Conservation (phyloP, 176 grass and related monocot genomes). For the Otatea glauca region DNA sequence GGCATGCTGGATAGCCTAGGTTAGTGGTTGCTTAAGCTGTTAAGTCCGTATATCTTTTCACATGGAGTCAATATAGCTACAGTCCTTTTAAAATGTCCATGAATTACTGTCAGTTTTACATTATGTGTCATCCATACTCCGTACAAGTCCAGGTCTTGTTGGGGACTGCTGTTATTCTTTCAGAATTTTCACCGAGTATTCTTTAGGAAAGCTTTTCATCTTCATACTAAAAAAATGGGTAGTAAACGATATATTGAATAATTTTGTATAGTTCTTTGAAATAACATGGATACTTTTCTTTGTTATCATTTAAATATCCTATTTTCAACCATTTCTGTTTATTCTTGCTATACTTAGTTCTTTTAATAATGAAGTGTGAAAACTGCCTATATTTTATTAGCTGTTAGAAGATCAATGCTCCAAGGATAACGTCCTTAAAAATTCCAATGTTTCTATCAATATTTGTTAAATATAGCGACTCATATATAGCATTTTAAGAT, state of each 20-base stretch:
- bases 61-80: neutral
- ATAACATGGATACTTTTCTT: neutral
- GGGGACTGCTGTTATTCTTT: neutral
- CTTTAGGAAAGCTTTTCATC: neutral
- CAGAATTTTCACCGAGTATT: neutral
- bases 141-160: constrained; percentile 17
- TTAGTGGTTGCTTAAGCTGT: constrained; percentile 46
- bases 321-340: neutral
- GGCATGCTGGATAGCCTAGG: constrained; percentile 90
- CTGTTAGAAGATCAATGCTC: constrained; percentile 18
- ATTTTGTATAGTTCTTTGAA: constrained; percentile 18
- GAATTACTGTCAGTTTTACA: neutral
- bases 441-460: constrained; percentile 24
- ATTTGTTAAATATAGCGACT: neutral
- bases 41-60: constrained; percentile 14
- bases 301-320: neutral
- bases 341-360: constrained; percentile 6
- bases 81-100: neutral
- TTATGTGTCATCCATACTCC: constrained; percentile 17
- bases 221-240: neutral
- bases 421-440: constrained; percentile 1
- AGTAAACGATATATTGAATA: neutral
- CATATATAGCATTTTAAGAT: too few species aligned
- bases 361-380: neutral
- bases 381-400: neutral